Conservation (phyloP, 2,329 filamentous ascomycete species). For the Sclerotinia glacialis region DNA sequence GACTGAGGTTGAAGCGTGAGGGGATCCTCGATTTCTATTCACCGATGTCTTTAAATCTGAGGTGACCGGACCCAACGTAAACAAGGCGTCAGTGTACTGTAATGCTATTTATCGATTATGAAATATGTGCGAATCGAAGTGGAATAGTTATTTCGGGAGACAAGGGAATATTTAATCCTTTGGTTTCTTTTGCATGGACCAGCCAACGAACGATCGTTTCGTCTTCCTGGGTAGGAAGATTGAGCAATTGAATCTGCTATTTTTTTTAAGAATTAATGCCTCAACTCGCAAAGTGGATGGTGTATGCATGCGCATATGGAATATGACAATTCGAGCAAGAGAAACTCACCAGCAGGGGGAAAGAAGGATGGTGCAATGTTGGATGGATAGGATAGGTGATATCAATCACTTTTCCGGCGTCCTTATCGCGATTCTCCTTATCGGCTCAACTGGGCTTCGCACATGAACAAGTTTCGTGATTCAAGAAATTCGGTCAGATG, state of each 20-base stretch:
- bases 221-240: not conserved
- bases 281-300: not conserved
- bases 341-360: not conserved
- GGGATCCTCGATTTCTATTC: not conserved
- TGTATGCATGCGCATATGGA: not conserved
- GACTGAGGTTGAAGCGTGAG: not conserved
- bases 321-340: not conserved
- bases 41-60: slow-evolving; percentile 8
- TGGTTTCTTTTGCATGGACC: slow-evolving; percentile 4
- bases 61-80: not conserved
- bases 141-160: slow-evolving; percentile 1
- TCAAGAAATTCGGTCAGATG: slow-evolving; percentile 2
- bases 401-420: not conserved
- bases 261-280: not conserved
- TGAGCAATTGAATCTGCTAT: slow-evolving; percentile 3
- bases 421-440: slow-evolving; percentile 14
- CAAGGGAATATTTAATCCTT: slow-evolving; percentile 4
- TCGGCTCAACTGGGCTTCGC: slow-evolving; percentile 4
- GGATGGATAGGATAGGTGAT: not conserved
- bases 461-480: slow-evolving; percentile 16
- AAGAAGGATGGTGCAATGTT: not conserved
- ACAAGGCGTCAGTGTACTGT: not conserved
- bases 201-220: slow-evolving; percentile 1
- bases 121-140: slow-evolving; percentile 9
- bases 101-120: not conserved